Evolutionary conservation across 805 yeast genomes (phyloP).

Genomic region (Candida stauntonica): DNA sequence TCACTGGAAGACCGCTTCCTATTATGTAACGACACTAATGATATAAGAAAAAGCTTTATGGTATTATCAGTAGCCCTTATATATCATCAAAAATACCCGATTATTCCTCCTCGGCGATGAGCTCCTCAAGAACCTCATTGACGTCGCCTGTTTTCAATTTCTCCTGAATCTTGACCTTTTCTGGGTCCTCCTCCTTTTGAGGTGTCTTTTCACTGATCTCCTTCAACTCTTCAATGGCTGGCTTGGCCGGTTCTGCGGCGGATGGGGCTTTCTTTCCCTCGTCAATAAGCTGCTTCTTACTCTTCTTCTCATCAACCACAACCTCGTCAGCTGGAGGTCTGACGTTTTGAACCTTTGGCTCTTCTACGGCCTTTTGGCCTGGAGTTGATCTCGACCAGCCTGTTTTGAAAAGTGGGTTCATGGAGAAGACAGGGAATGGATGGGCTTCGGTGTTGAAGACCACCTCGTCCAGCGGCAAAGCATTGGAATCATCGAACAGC

Average conservation of each 20-base stretch:
- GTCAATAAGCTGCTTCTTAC: not conserved
- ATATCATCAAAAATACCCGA: not conserved
- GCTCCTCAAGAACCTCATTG: slow-evolving; percentile 15
- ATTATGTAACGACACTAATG: slow-evolving; percentile 45
- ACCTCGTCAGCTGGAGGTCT: slow-evolving; percentile 17
- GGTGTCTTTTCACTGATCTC: slow-evolving; percentile 9
- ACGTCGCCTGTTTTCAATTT: slow-evolving; percentile 12
- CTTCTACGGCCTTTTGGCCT: slow-evolving; percentile 1
- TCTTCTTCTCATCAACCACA: slow-evolving; percentile 2
- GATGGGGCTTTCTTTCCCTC: slow-evolving; percentile 10
- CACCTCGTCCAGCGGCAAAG: slow-evolving; percentile 60
- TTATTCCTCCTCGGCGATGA: slow-evolving; percentile 11
- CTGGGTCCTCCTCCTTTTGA: slow-evolving; percentile 3
- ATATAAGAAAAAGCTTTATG: not conserved
- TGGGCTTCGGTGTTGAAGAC: slow-evolving; percentile 94
- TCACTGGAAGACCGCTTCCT: slow-evolving; percentile 69
- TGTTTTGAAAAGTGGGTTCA: slow-evolving; percentile 48
- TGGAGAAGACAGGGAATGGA: slow-evolving; percentile 73
- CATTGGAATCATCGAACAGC: slow-evolving; percentile 62
- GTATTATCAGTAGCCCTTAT: not conserved
- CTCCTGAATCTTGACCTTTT: slow-evolving; percentile 6
- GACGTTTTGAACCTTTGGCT: slow-evolving; percentile 23
- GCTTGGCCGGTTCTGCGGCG: slow-evolving; percentile 26
- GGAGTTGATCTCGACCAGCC: slow-evolving; percentile 48
- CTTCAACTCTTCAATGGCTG: slow-evolving; percentile 21